A percentile compares a stretch with the other conserved stretches of the same genome.
phyloP scores from a whole-genome alignment of 805 yeast species.

The Yarrowia hollandica region DNA sequence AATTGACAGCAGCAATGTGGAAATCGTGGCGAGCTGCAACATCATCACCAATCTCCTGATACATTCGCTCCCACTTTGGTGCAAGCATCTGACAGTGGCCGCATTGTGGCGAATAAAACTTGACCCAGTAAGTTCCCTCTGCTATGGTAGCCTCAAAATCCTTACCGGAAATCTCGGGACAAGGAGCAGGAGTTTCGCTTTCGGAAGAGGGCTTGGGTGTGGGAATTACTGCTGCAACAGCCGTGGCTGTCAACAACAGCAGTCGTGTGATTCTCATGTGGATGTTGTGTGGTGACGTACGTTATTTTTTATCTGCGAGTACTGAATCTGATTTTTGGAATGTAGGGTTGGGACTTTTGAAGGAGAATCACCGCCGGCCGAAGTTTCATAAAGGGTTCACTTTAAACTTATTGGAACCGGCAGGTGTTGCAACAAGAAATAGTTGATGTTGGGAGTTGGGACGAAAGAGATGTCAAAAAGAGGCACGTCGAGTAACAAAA shows the following conservation, averaged over 20 bases:
- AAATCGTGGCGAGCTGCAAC: constrained; percentile 50
- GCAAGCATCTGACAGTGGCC: constrained; percentile 75
- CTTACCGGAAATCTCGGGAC: constrained; percentile 44
- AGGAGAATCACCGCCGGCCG: neutral
- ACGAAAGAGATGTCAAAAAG: neutral
- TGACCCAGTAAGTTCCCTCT: constrained; percentile 68
- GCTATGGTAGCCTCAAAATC: constrained; percentile 54
- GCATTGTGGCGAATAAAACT: constrained; percentile 90
- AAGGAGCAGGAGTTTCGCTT: neutral
- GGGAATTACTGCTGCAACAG: constrained; percentile 10
- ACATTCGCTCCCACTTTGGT: constrained; percentile 79
- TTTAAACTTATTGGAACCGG: neutral
- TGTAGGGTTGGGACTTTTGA: neutral
- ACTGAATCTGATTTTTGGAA: neutral
- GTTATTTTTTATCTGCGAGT: neutral
- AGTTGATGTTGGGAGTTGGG: constrained; percentile 4
- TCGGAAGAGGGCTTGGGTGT: neutral
- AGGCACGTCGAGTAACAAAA: neutral
- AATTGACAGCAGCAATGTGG: constrained; percentile 70
- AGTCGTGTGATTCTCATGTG: constrained; percentile 18
- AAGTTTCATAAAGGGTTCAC: neutral
- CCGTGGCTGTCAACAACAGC: constrained; percentile 11
- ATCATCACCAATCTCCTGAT: constrained; percentile 49
- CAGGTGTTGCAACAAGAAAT: neutral
- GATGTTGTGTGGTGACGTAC: neutral